A percentile compares a stretch with the other conserved stretches of the same genome.
Conservation (phyloP, 2,329 filamentous ascomycete species). For the Fusarium albidum region DNA sequence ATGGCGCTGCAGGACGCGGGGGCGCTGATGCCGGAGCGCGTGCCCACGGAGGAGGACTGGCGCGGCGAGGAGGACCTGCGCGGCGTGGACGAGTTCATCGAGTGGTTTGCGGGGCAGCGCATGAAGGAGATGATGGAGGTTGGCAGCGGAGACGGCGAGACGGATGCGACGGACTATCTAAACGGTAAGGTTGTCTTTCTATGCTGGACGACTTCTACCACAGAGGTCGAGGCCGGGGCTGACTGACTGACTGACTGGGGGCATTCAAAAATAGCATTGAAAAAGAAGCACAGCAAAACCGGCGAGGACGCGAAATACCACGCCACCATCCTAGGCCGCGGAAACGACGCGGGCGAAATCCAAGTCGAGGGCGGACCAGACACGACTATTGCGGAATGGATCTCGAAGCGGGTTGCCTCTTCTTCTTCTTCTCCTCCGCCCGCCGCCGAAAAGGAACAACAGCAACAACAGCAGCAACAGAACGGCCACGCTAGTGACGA, state of each 20-base stretch:
- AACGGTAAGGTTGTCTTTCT: slow-evolving; percentile 64
- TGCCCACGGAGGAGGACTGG: slow-evolving; percentile 74
- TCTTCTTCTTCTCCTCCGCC: slow-evolving; percentile 24
- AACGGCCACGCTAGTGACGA: slow-evolving; percentile 43
- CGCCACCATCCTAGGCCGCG: slow-evolving; percentile 82
- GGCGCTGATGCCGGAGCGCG: slow-evolving; percentile 73
- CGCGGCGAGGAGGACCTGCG: slow-evolving; percentile 77
- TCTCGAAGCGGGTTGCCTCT: slow-evolving; percentile 41
- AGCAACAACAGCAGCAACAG: slow-evolving; percentile 25
- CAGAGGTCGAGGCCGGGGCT: slow-evolving; percentile 47
- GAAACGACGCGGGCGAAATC: slow-evolving; percentile 74
- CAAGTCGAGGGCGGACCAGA: slow-evolving; percentile 77
- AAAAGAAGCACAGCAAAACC: slow-evolving; percentile 91
- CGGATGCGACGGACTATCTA: slow-evolving; percentile 74
- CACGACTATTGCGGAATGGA: slow-evolving; percentile 49
- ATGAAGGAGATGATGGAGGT: slow-evolving; percentile 85
- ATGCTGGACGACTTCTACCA: not conserved
- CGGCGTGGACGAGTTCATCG: slow-evolving; percentile 79
- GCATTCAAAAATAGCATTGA: slow-evolving; percentile 68
- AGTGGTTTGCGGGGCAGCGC: slow-evolving; percentile 77
- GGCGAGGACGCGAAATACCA: slow-evolving; percentile 87
- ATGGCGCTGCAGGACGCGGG: slow-evolving; percentile 86
- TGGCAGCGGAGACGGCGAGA: slow-evolving; percentile 74
- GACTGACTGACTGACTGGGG: no score
- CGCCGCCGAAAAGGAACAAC: slow-evolving; percentile 9